Evolutionary conservation across 495 filamentous ascomycete species (phyloP), one percentile per base, ranked within the genome.

Genomic region (Daldinia caldariorum): DNA sequence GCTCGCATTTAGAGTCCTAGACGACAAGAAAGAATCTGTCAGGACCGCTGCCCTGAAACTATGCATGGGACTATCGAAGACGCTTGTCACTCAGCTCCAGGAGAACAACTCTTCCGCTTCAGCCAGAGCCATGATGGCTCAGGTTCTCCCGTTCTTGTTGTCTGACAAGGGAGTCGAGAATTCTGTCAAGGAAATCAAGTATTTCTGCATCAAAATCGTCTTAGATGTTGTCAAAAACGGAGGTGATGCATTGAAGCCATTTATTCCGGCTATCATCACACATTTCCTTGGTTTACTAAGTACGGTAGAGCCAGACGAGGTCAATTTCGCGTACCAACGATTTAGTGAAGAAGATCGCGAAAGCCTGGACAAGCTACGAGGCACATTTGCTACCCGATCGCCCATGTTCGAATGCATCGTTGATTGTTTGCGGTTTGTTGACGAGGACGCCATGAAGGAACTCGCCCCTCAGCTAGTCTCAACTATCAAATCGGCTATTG

Each of bases 401-500:
- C 94, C 95, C 1, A 89, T 98, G 77, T 94, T 92, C 81, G 95
- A 97, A 78, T 93, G 93, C 20, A 92, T 97, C 71, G 93, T 97
- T 63, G 86, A 93, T 72, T 93, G 92, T 77, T 82, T 99, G 32
- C 92, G 97, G 69, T 87, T 89, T n/a, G 81, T 96, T 6, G 93
- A 99, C 75, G 89, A 88, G 4, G 77, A 79, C 13, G 89, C 89
- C 31, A 93, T 97, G 86, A 83, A 84, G 67, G 83, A 89, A 22
- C 81, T 97, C n/a, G 85, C 90, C 9, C 87, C 87, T 12, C 84
- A 79, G 18, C 83, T 99, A 0, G 88, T 93, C 72, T 87, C 86
- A 39, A 89, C 91, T 3, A 90, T 97, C 76, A 94, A 94, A 69
- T 87, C 90, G 18, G 91, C 92, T 3, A 86, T 99, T 49, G 94